Base-by-base conservation (phyloP, 306 rosid species). In the Fagus crenata region DNA sequence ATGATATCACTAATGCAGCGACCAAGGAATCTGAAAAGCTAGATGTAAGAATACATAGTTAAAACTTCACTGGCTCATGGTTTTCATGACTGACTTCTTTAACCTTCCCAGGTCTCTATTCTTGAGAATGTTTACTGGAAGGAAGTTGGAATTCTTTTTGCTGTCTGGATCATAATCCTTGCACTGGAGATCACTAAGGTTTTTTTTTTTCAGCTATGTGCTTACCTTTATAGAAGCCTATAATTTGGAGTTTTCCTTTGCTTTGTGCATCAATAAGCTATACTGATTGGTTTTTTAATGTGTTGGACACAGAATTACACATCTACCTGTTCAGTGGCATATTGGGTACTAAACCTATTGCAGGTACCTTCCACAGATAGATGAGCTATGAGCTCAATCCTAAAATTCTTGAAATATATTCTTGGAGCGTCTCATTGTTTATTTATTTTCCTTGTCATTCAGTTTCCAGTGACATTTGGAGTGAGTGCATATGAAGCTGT, bases 131-230 rank as follows among this genome's bases (percentile, higher is more conserved):
- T 95, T 7, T 84, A 49, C 81, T 89, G 99, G 97, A 95, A 90
- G 83, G 97, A 95, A 80, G 53, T 86, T 69, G 97, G 97, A 82
- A 87, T 92, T 77, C 92, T 95, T 71, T 81, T 60, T 28, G 90
- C 91, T 75, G 97, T 95, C 77, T 95, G 99, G 99, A 46, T 88
- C 75, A 78, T 95, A 51, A 87, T 92, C 78, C 97, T 95, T 51
- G 87, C 69, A 15, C 53, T 95, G 72, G 96, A 95, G 81, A 87
- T 95, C 59, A 87, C 72, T 63, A 89, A 92, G 98, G 98, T 94
- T 81, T 79, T 15, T 22, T 22, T 22, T 22, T 22, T 35, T n/a
- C 42, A 11, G 75, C 55, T 33, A 78, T 69, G 28, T 53, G 63
- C 54, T 49, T 74, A 18, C 72, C 61, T 31, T 69, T 15, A 73